Evolutionary conservation across 2,329 filamentous ascomycete genomes (phyloP), one percentile per base, ranked within the genome.

Genomic region (Parafenestella ontariensis): DNA sequence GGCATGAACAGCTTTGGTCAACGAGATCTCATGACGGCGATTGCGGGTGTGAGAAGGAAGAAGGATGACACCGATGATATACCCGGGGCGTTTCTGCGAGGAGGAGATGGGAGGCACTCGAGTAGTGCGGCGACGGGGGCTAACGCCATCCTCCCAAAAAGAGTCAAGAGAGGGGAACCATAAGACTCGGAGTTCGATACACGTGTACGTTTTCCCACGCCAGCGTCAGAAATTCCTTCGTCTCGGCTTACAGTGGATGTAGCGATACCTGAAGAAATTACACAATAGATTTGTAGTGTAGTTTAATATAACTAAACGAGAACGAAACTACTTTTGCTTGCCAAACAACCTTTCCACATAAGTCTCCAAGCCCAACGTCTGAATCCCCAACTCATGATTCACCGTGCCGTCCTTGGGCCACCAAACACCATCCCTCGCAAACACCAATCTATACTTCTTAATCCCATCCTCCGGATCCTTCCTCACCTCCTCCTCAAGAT

Each of bases 401-500:
- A 85, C 63, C 7, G 85, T 88, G 56, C 66, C 66, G 9, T 77
- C 69, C 65, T 78, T 74, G 7, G 82, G 79, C 87, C 87, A 90
- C 34, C 79, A 80, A 5, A 88, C 82, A 0, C 87, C 87, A 7
- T 71, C 75, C 0, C 84, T 85, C 49, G 81, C 85, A 77, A 89
- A 89, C 0, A 87, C 82, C 56, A 83, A 76, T 20, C 84, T 77
- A 71, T 90, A 90, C 74, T 85, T 88, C 61, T 79, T 78, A 65
- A 88, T 76, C 2, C 66, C 67, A 62, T 84, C 78, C 0, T 72
- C 74, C 0, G 83, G 81, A 5, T 85, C 78, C 10, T 71, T 69
- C 18, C 63, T 65, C 60, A 87, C 68, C 59, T 84, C 80, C 5
- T 66, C 64, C 59, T 73, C 71, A 61, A 88, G 68, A 41, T 73